Evolutionary conservation across 345 rosid genomes (phyloP).

Genomic region (Pistacia integerrima): DNA sequence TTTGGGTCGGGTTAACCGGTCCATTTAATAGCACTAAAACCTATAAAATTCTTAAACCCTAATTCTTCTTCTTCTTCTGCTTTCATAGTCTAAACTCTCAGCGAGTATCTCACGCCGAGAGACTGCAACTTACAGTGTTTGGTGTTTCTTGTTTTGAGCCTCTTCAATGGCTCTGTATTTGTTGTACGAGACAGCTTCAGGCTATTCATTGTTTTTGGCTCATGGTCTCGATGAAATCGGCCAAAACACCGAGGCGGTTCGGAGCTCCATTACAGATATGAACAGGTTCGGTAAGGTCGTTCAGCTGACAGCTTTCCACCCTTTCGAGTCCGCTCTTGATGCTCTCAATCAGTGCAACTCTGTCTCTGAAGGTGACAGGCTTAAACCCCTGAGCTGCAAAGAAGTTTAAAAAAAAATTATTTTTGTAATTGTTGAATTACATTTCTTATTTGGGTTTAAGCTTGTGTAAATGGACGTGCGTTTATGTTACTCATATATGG

Average conservation of each 20-base stretch:
- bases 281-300: constrained; percentile 80
- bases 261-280: constrained; percentile 65
- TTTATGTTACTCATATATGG: background rate
- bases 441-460: background rate
- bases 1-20: background rate
- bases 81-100: background rate
- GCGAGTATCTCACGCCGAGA: background rate
- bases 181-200: constrained; percentile 73
- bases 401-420: background rate
- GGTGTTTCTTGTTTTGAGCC: constrained; percentile 10
- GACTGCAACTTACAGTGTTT: background rate
- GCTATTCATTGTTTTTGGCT: constrained; percentile 55
- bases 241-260: constrained; percentile 80
- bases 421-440: background rate
- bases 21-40: background rate
- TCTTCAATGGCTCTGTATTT: constrained; percentile 56
- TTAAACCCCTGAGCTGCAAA: constrained; percentile 17
- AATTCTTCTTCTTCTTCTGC: background rate
- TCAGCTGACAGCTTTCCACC: constrained; percentile 70
- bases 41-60: constrained; percentile 15
- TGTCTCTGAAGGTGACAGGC: constrained; percentile 68
- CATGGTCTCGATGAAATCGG: constrained; percentile 82
- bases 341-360: constrained; percentile 83
- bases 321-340: constrained; percentile 65
- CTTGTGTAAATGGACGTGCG: background rate